These are phyloP conservation scores for Taiozyma sp. DNA, from an alignment of 1,139 yeast species.

Conservation along the genomic window DNA sequence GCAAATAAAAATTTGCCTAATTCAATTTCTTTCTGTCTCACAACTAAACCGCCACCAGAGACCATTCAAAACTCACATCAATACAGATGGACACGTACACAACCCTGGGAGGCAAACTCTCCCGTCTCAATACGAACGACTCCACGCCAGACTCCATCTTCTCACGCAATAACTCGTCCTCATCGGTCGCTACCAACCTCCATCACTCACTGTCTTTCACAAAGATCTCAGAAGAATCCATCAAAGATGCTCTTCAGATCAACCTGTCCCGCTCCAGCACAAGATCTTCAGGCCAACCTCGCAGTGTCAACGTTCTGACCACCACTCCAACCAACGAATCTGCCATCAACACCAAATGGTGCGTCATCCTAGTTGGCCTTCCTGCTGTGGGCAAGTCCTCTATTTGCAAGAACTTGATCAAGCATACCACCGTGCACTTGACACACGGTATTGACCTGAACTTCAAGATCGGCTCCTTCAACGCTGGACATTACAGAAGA, in stretches of 20 bases:
- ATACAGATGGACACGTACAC: slow-evolving; percentile 3
- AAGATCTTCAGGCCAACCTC: slow-evolving; percentile 13
- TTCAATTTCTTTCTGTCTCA: not conserved
- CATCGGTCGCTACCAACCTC: slow-evolving; percentile 18
- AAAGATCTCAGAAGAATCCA: slow-evolving; percentile 9
- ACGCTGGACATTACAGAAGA: slow-evolving; percentile 57
- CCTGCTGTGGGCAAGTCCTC: slow-evolving; percentile 76
- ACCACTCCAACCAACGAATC: slow-evolving; percentile 24
- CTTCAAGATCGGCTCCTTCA: slow-evolving; percentile 37
- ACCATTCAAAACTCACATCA: not conserved
- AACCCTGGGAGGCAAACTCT: slow-evolving; percentile 11
- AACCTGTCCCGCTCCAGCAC: slow-evolving; percentile 9
- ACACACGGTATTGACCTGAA: slow-evolving; percentile 20
- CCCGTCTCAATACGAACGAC: slow-evolving; percentile 21
- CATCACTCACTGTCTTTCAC: slow-evolving; percentile 17
- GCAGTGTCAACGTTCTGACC: slow-evolving; percentile 17
- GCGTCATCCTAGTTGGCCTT: slow-evolving; percentile 56
- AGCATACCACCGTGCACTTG: slow-evolving; percentile 31
- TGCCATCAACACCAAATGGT: slow-evolving; percentile 25
- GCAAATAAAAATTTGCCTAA: not conserved
- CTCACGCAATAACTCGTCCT: slow-evolving; percentile 21
- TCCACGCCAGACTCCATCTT: slow-evolving; percentile 17
- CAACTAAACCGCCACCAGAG: not conserved
- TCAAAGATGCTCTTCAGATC: slow-evolving; percentile 14
- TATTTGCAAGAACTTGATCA: slow-evolving; percentile 46